Evolutionary conservation across 1,139 yeast genomes (phyloP).

Genomic region (Geotrichum aggregatum): DNA sequence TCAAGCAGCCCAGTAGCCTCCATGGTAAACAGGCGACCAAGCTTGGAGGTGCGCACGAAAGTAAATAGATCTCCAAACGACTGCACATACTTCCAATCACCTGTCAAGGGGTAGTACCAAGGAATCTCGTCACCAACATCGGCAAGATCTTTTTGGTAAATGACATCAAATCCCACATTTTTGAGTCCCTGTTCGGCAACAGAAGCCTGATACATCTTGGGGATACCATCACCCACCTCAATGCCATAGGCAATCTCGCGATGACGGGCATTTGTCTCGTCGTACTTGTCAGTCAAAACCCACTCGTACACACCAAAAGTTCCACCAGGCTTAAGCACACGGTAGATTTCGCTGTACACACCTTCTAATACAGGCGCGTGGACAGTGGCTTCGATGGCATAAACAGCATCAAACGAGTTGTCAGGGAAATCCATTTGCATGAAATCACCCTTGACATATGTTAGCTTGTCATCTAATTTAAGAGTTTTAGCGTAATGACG

Average conservation of each 20-base stretch:
- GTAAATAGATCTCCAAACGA: slow-evolving; percentile 73
- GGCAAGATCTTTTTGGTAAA: slow-evolving; percentile 76
- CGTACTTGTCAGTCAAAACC: slow-evolving; percentile 96
- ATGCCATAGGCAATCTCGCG: slow-evolving; percentile 95
- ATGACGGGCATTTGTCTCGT: slow-evolving; percentile 81
- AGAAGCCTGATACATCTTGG: slow-evolving; percentile 83
- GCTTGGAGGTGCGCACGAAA: slow-evolving; percentile 77
- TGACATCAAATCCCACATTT: slow-evolving; percentile 82
- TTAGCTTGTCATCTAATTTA: slow-evolving; percentile 66
- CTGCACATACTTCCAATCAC: slow-evolving; percentile 88
- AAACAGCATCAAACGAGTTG: slow-evolving; percentile 88
- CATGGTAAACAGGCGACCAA: slow-evolving; percentile 86
- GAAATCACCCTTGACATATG: slow-evolving; percentile 94
- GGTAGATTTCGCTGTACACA: slow-evolving; percentile 90
- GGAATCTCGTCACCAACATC: slow-evolving; percentile 80
- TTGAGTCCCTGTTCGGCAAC: slow-evolving; percentile 86
- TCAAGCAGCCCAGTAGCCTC: slow-evolving; percentile 77
- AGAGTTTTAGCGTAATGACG: slow-evolving; percentile 68
- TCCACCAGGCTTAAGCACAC: slow-evolving; percentile 97
- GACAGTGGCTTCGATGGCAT: slow-evolving; percentile 97
- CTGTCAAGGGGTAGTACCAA: slow-evolving; percentile 96
- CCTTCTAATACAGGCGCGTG: slow-evolving; percentile 97
- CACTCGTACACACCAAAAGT: slow-evolving; percentile 96
- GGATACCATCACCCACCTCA: slow-evolving; percentile 97
- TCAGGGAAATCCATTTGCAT: slow-evolving; percentile 98